phyloP scores from a whole-genome alignment of 495 filamentous ascomycete species.

The Hypoxylon trugodes region DNA sequence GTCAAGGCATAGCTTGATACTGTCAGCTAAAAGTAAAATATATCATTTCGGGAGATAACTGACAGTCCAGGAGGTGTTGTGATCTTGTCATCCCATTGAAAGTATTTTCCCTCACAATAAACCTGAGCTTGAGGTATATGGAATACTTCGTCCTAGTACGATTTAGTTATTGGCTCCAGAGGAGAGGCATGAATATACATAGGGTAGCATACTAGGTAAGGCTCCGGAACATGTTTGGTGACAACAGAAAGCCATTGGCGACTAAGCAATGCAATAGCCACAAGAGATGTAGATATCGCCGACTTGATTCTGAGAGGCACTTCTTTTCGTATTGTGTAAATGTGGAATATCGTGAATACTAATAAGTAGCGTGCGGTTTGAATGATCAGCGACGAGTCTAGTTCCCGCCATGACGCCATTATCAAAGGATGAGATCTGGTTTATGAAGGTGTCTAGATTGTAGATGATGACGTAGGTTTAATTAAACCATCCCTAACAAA shows the following conservation, averaged over 20 bases:
- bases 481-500: too few relatives aligned
- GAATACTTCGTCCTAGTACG: constrained; percentile 85
- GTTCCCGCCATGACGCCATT: constrained; percentile 12
- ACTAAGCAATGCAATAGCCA: not conserved
- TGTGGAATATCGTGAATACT: constrained; percentile 9
- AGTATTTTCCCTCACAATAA: constrained; percentile 80
- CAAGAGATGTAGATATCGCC: constrained; percentile 6
- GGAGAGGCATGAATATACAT: not conserved
- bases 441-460: not conserved
- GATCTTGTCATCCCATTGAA: constrained; percentile 92
- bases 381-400: constrained; percentile 13
- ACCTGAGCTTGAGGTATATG: constrained; percentile 90
- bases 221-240: constrained; percentile 68
- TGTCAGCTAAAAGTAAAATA: not conserved
- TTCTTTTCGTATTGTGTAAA: constrained; percentile 13
- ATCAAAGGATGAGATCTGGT: not conserved
- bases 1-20: constrained; percentile 62
- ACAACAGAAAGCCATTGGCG: constrained; percentile 51
- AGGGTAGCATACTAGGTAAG: constrained; percentile 72
- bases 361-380: constrained; percentile 21
- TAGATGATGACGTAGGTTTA: not conserved
- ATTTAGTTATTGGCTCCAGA: constrained; percentile 21
- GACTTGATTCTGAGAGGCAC: not conserved
- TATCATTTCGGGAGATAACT: constrained; percentile 34
- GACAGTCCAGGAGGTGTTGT: constrained; percentile 94